These are phyloP conservation scores for Capsicum chinense DNA, from an alignment of 257 asterid species.

Conservation along the genomic window DNA sequence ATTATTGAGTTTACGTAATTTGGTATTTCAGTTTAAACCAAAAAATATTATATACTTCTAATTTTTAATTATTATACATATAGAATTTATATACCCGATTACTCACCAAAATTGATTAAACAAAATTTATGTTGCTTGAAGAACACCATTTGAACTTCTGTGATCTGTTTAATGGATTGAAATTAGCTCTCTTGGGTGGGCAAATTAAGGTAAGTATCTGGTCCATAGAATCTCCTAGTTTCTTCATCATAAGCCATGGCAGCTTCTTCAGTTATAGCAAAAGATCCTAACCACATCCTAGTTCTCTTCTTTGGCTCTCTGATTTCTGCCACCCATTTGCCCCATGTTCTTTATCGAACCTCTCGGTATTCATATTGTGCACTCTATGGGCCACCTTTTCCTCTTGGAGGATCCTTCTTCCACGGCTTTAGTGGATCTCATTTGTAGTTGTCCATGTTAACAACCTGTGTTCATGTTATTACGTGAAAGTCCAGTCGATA, in stretches of 20 bases:
- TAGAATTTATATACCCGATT: too few relatives aligned
- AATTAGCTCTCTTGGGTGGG: slow-evolving; percentile 72
- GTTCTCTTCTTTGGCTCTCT: slow-evolving; percentile 86
- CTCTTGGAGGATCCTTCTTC: slow-evolving; percentile 93
- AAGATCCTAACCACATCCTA: slow-evolving; percentile 92
- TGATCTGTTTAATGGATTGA: slow-evolving; percentile 81
- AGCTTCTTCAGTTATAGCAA: slow-evolving; percentile 88
- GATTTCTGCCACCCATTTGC: slow-evolving; percentile 76
- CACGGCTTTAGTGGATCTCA: slow-evolving; percentile 83
- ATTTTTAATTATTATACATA: too few relatives aligned
- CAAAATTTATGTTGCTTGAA: slow-evolving; percentile 38
- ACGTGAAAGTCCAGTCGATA: background rate
- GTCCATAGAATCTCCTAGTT: slow-evolving; percentile 82
- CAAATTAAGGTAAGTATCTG: slow-evolving; percentile 88
- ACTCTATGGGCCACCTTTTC: slow-evolving; percentile 89
- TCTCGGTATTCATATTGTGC: slow-evolving; percentile 79
- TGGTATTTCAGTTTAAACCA: too few relatives aligned
- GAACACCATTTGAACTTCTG: slow-evolving; percentile 92
- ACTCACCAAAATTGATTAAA: too few relatives aligned
- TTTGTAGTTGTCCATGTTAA: slow-evolving; percentile 65
- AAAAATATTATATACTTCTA: too few relatives aligned
- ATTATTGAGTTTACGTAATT: too few relatives aligned
- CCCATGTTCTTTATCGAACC: slow-evolving; percentile 92
- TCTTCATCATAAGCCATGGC: slow-evolving; percentile 97
- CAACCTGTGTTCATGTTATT: background rate